Base-by-base conservation (phyloP, 2,329 filamentous ascomycete genomes). In the Aspergillus niger region DNA sequence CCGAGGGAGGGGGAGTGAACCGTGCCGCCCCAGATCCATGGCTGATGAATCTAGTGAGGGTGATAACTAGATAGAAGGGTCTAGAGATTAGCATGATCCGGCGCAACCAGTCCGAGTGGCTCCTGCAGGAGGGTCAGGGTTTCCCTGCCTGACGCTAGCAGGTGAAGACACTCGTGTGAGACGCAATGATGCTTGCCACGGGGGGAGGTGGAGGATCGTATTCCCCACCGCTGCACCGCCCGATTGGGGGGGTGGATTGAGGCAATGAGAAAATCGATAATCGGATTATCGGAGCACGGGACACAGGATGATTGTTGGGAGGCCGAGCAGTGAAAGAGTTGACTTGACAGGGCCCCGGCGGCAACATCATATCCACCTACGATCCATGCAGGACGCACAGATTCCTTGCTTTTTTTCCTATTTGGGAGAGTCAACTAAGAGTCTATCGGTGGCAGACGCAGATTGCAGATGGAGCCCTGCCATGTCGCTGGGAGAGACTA, bases 121-220 rank as follows among this genome's bases (percentile, higher is more conserved):
- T 59, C 39, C 61, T 59, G 58, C 56, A 63, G 51, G 41, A 54
- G 50, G 61, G 60, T 36, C 57, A 58, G 56, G 60, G 41, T 55
- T 36, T 61, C 36, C 48, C 28, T 36, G 63, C 63, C 61, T 58
- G 61, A 63, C 62, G 53, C 54, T 47, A 56, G 30, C 47, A 58
- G 41, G 57, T 44, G 54, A 51, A 61, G 50, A 26, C 32, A 36
- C 58, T 60, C 51, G 59, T 61, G 54, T 60, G 53, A 59, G 55
- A 52, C 52, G 53, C 53, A 47, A 61, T 64, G 57, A 57, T 53
- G 57, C 52, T 67, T 52, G 60, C 63, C 66, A 67, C 59, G 58
- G 44, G 51, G 39, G 44, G 41, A 56, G 39, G 44, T 56, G 44
- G 41, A 56, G 39, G 44, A 58, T 55, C 54, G 55, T 50, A 56